Evolutionary conservation across 1,284 basidiomycete species (phyloP).

Genomic region (Leccinum huronense): DNA sequence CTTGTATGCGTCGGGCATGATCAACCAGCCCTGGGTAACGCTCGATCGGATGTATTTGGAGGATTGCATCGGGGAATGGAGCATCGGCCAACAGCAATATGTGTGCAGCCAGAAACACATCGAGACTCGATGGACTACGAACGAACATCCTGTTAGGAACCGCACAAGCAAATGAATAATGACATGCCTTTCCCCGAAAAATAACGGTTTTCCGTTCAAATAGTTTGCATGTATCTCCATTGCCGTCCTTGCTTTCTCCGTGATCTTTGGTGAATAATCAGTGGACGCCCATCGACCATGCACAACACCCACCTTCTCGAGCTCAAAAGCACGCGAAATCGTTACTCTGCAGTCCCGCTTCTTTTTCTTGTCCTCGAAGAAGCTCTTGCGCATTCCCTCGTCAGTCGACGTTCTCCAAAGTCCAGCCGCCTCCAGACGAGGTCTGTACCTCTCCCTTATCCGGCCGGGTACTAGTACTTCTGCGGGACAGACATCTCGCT

Average conservation of each 20-base stretch:
- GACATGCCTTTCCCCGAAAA: constrained; percentile 48
- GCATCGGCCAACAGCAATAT: constrained; percentile 58
- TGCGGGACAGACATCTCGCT: constrained; percentile 63
- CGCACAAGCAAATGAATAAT: background rate
- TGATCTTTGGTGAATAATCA: constrained; percentile 42
- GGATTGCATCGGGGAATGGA: constrained; percentile 58
- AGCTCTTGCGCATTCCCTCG: constrained; percentile 41
- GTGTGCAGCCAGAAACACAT: constrained; percentile 65
- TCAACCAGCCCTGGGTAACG: constrained; percentile 55
- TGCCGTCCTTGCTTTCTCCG: constrained; percentile 55
- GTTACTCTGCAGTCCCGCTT: constrained; percentile 42
- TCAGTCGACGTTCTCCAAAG: constrained; percentile 55
- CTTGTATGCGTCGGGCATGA: constrained; percentile 54
- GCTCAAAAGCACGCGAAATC: constrained; percentile 56
- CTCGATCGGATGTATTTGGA: constrained; percentile 52
- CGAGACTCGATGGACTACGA: constrained; percentile 57
- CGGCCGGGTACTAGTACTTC: constrained; percentile 69
- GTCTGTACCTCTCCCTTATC: constrained; percentile 54
- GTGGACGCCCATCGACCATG: constrained; percentile 4
- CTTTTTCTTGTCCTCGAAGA: constrained; percentile 39
- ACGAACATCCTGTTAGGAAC: background rate
- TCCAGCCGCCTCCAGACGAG: constrained; percentile 59
- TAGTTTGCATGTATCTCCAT: constrained; percentile 60
- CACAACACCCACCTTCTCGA: constrained; percentile 52
- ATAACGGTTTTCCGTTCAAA: constrained; percentile 50